Percentiles rank a stretch among this genome's conserved stretches.
Conservation (phyloP, 257 asterid species). For the Coffea canephora region DNA sequence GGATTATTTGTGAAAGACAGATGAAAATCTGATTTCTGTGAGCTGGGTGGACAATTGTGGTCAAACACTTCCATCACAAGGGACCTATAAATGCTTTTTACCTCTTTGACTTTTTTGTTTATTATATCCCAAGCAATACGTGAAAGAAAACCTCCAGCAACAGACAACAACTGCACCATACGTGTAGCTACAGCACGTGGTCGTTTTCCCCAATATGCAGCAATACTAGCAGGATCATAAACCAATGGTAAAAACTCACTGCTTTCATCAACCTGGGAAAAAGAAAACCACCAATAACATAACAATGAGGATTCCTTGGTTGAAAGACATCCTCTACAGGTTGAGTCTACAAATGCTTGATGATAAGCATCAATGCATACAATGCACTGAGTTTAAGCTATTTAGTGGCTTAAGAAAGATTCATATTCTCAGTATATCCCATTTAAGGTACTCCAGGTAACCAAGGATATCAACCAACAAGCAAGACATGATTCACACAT, state of each 20-base stretch:
- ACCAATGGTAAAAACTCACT: conserved; percentile 90
- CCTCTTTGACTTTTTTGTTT: conserved; percentile 88
- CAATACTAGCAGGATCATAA: conserved; percentile 78
- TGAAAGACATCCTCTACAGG: background rate
- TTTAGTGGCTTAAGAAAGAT: background rate
- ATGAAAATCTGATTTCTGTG: background rate
- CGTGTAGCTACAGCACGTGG: conserved; percentile 97
- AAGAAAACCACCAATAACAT: background rate
- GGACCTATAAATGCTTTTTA: conserved; percentile 18
- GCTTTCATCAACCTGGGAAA: conserved; percentile 84
- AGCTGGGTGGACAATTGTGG: background rate
- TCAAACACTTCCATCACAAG: background rate
- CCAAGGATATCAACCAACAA: background rate
- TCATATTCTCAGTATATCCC: background rate
- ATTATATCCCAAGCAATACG: conserved; percentile 74
- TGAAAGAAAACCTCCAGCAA: conserved; percentile 97
- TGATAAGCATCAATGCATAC: background rate
- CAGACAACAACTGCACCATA: conserved; percentile 79
- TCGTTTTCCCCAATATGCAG: conserved; percentile 96
- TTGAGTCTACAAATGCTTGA: background rate
- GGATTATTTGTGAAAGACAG: background rate
- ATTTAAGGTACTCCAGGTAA: background rate
- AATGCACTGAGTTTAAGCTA: background rate
- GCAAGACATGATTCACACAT: background rate
- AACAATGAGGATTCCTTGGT: background rate